Evolutionary conservation across 495 filamentous ascomycete genomes (phyloP).

Genomic region (Margaritispora aquatica): DNA sequence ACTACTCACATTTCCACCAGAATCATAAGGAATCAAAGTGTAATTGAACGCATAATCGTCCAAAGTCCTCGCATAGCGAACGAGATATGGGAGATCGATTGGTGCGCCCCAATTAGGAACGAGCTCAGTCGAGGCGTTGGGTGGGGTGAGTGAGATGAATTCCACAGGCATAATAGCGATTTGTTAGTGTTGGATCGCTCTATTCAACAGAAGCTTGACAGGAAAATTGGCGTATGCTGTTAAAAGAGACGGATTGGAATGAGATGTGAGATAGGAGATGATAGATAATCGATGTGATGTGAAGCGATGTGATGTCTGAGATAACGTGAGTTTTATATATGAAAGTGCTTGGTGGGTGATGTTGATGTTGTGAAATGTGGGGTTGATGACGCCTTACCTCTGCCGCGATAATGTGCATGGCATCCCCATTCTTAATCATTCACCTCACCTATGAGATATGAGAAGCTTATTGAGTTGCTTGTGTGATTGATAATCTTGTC

Average conservation of each 20-base stretch:
- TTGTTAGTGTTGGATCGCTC: too few species aligned
- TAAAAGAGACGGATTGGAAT: too few species aligned
- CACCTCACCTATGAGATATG: not conserved
- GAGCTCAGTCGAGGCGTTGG: constrained; percentile 44
- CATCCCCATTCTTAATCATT: not conserved
- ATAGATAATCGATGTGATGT: too few species aligned
- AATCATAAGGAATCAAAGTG: constrained; percentile 47
- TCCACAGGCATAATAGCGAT: constrained; percentile 41
- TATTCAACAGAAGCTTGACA: too few species aligned
- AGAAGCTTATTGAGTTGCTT: not conserved
- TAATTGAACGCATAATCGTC: constrained; percentile 50
- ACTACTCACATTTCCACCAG: constrained; percentile 38
- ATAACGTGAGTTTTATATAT: not conserved
- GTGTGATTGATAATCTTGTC: not conserved
- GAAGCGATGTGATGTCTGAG: not conserved
- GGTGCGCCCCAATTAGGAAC: constrained; percentile 37
- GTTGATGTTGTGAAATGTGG: not conserved
- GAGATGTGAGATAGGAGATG: too few species aligned
- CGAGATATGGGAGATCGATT: constrained; percentile 41
- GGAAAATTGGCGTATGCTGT: too few species aligned
- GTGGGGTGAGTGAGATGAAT: constrained; percentile 47
- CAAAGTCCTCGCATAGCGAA: constrained; percentile 41
- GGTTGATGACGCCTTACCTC: not conserved
- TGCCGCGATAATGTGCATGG: not conserved
- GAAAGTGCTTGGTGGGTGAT: too few species aligned